Percentiles rank a stretch among this genome's conserved stretches.
phyloP scores from a whole-genome alignment of 2,329 filamentous ascomycete species.

The Colletotrichum chlorophyti region DNA sequence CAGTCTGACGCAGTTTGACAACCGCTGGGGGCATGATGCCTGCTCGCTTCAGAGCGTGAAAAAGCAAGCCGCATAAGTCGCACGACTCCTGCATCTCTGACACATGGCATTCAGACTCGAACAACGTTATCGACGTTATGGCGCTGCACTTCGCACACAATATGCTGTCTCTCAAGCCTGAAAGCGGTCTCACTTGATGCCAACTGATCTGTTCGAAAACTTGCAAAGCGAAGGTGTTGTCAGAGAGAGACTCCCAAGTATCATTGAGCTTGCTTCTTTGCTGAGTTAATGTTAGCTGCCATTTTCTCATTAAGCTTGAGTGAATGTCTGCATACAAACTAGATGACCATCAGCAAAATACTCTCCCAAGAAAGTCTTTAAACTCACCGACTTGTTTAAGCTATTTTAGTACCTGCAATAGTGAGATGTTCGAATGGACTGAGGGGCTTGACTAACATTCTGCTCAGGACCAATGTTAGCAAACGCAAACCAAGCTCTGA shows the following conservation, averaged over 20 bases:
- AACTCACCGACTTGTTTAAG: slow-evolving; percentile 1
- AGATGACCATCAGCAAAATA: background rate
- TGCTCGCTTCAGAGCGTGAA: background rate
- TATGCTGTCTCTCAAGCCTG: background rate
- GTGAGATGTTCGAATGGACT: background rate
- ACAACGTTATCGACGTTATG: background rate
- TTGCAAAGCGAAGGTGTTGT: background rate
- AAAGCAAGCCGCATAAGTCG: background rate
- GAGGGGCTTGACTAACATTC: slow-evolving; percentile 2
- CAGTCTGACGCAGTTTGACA: background rate
- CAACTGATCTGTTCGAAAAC: background rate
- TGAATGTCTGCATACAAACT: slow-evolving; percentile 1
- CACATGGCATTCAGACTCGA: background rate
- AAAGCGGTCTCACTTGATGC: background rate
- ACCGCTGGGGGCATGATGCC: background rate
- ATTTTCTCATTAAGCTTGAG: background rate
- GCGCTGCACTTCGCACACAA: background rate
- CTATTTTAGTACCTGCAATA: background rate
- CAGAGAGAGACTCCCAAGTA: background rate
- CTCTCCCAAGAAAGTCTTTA: background rate
- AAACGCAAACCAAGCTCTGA: no score
- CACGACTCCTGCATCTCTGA: background rate
- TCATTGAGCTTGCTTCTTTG: slow-evolving; percentile 7
- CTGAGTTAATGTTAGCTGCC: background rate
- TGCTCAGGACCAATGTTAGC: background rate